Evolutionary conservation across 2,329 filamentous ascomycete species (phyloP).

Genomic region (Clarireedia monteithiana): DNA sequence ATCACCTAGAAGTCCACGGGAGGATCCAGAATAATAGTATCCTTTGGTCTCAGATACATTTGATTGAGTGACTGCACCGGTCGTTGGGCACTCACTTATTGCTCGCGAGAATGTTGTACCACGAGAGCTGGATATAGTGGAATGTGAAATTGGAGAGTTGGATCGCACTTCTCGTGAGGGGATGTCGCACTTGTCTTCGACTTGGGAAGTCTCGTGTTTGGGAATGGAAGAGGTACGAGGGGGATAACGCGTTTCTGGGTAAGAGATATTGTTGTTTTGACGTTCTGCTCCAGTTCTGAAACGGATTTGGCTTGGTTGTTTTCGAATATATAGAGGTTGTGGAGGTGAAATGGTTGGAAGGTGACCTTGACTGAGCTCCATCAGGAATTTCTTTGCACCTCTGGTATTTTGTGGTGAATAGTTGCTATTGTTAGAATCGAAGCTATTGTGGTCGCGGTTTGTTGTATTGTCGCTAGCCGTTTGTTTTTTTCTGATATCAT

Average conservation of each 20-base stretch:
- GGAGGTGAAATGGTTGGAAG: slow-evolving; percentile 6
- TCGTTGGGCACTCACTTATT: background rate
- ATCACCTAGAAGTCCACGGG: slow-evolving; percentile 1
- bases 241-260: slow-evolving; percentile 1
- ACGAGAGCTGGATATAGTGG: background rate
- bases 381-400: background rate
- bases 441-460: background rate
- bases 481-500: slow-evolving; percentile 1
- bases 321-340: slow-evolving; percentile 17
- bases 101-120: background rate
- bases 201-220: background rate
- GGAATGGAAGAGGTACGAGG: slow-evolving; percentile 3
- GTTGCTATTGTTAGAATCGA: background rate
- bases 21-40: slow-evolving; percentile 1
- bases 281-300: slow-evolving; percentile 5
- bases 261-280: slow-evolving; percentile 3
- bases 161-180: background rate
- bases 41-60: slow-evolving; percentile 2
- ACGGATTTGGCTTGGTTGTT: slow-evolving; percentile 13
- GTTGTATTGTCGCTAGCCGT: background rate
- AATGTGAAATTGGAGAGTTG: background rate
- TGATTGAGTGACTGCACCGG: background rate
- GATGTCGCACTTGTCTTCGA: background rate
- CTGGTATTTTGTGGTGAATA: background rate
- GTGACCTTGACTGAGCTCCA: slow-evolving; percentile 8